These are phyloP conservation scores for Diaporthe sp. DNA, from an alignment of 2,329 filamentous ascomycete genomes.

Conservation along the genomic window DNA sequence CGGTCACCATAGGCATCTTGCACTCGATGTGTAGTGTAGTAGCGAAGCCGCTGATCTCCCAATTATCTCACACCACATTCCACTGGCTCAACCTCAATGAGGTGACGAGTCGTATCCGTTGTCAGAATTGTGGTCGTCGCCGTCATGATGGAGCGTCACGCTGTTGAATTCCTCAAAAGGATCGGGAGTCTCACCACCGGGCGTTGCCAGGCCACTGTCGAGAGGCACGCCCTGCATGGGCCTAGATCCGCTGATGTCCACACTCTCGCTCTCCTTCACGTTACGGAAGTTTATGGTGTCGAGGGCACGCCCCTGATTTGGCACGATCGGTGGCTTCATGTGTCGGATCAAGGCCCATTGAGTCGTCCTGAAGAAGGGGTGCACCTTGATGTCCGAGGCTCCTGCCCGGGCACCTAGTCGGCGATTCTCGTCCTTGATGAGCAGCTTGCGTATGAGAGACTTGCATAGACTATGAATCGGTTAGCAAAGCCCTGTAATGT, in stretches of 20 bases:
- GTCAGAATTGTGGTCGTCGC: constrained; percentile 73
- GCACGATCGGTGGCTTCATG: constrained; percentile 97
- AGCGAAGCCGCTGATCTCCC: background rate
- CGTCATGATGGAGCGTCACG: constrained; percentile 96
- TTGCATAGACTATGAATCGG: constrained; percentile 82
- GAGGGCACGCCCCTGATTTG: constrained; percentile 87
- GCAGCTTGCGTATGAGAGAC: constrained; percentile 92
- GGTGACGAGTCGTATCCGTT: constrained; percentile 43
- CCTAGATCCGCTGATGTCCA: constrained; percentile 80
- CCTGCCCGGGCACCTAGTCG: constrained; percentile 93
- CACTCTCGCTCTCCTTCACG: constrained; percentile 96
- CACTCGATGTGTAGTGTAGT: background rate
- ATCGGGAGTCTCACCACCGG: constrained; percentile 82
- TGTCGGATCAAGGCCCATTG: constrained; percentile 98
- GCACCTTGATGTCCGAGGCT: constrained; percentile 95
- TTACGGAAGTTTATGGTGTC: constrained; percentile 98
- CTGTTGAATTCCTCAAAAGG: constrained; percentile 99
- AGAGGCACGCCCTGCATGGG: constrained; percentile 81
- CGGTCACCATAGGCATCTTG: background rate
- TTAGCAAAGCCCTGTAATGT: constrained; percentile 26
- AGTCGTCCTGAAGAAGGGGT: constrained; percentile 95
- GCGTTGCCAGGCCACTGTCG: constrained; percentile 87
- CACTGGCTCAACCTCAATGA: constrained; percentile 13
- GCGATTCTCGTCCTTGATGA: constrained; percentile 98
- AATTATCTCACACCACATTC: background rate